Base-by-base conservation (phyloP, 306 rosid species). In the Ormosia emarginata region DNA sequence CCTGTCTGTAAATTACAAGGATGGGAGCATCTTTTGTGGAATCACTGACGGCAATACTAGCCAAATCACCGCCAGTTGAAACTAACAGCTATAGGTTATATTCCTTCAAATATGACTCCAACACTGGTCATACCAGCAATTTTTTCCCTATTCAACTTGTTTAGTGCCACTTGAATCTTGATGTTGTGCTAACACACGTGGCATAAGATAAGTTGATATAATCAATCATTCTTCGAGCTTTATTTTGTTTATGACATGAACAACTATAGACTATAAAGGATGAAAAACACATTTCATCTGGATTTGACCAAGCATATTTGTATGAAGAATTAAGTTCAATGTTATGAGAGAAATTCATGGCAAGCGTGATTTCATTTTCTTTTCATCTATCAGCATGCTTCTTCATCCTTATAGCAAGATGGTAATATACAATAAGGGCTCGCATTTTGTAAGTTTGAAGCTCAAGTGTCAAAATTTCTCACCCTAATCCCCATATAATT, bases 1-100 rank as follows among this genome's bases (percentile, higher is more conserved):
- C 40, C 6, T 74, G 81, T 70, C 71, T 46, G 30, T 66, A 33
- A 44, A 5, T 36, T 8, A 11, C 4, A 67, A 37, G 17, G 79
- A 33, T 3, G 74, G 10, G 57, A 24, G 64, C 1, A 53, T 84
- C 69, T 79, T 64, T 58, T 24, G 50, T 50, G 79, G 86, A 64
- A 78, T 74, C 79, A 50, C 71, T 33, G 80, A 78, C 75, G 82
- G 81, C 88, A 77, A 62, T 61, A 43, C 33, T 72, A 47, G 75
- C 79, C 83, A 80, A 78, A 64, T 69, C 40, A 80, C 50, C 39
- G 52, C 2, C 13, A 18, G 41, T 44, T 36, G 66, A 65, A 62
- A 52, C 11, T 32, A 59, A 69, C 69, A 56, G 71, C 49, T 65
- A 80, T 14, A 55, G 62, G 71, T 61, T 15, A 58, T 43, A 57